Evolutionary conservation across 2,329 filamentous ascomycete species (phyloP).

Genomic region (Ceratocystis alfenasii): DNA sequence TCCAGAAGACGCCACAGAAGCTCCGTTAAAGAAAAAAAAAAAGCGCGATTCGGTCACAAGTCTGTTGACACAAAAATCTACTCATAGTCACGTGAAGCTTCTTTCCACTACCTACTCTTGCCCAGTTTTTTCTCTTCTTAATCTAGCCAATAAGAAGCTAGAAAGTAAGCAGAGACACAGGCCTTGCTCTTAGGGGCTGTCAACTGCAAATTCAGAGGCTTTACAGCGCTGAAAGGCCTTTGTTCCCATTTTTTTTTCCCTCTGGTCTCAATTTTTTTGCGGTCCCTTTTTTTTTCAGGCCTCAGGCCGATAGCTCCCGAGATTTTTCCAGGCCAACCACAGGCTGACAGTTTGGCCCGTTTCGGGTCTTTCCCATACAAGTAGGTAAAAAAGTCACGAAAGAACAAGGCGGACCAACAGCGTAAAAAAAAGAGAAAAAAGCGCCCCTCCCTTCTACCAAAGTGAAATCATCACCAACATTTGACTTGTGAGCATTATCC

Average conservation of each 20-base stretch:
- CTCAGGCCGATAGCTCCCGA: constrained; percentile 21
- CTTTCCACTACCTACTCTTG: no score
- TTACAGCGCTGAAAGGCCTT: neutral
- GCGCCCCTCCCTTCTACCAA: constrained; percentile 8
- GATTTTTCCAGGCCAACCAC: constrained; percentile 22
- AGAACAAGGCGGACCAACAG: neutral
- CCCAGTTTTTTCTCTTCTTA: no score
- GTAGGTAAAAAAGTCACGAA: neutral
- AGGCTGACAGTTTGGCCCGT: constrained; percentile 13
- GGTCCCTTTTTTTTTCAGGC: constrained; percentile 9
- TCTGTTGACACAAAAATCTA: neutral
- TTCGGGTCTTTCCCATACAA: neutral
- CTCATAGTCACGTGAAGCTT: neutral
- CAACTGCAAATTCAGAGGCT: neutral
- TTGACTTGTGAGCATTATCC: constrained; percentile 12
- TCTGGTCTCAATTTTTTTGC: neutral
- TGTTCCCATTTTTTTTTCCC: constrained; percentile 3
- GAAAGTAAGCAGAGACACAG: constrained; percentile 20
- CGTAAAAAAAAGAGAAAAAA: constrained; percentile 16
- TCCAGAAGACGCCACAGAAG: constrained; percentile 10
- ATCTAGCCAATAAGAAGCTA: constrained; percentile 16
- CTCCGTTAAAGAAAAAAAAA: neutral
- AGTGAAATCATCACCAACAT: constrained; percentile 17
- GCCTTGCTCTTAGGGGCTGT: neutral
- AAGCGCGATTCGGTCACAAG: neutral